Base-by-base conservation (phyloP, 305 asterid genomes). In the Nicotiana rustica region DNA sequence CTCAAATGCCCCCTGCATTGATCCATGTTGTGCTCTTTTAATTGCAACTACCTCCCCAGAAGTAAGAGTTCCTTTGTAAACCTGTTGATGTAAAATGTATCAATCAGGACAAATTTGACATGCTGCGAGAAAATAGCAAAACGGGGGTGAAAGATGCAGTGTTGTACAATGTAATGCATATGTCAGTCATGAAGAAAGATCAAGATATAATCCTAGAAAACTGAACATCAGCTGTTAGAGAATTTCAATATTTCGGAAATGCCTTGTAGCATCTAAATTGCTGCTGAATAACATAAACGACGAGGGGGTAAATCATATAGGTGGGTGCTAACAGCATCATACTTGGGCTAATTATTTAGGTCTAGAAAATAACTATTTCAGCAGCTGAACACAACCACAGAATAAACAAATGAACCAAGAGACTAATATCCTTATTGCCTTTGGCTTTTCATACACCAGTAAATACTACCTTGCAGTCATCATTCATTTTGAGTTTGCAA, bases 1-100 rank as follows among this genome's bases (percentile, higher is more conserved):
- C 86, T 94, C 99, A n/a, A 29, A 73, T 6, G 96, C 98, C 44
- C 99, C 98, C 83, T 95, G 99, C 98, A 94, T 91, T 14, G 97
- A 95, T 69, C 98, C 98, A 82, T 89, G 97, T 82, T 94, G 97
- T 82, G 99, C 99, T 71, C 99, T 90, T 86, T 95, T 95, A 83
- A 95, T 94, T 1, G 98, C 99, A 12, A 95, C 94, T 14, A 93
- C 86, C 87, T 90, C 94, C 47, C 91, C 88, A 3, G 96, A 62
- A 79, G 87, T 80, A 84, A 92, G 85, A 3, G 69, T 85, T 86
- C 96, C 99, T 86, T 88, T 95, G 33, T 94, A 95, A 66, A 95
- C 99, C 98, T 95, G 86, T 82, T 83, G 81, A 14, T 52, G n/a
- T 41, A 55, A 17, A 35, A 15, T 17, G 35, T 80, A 38, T 79